Evolutionary conservation across 495 filamentous ascomycete species (phyloP), one percentile per base, ranked within the genome.

Genomic region (Penicillium pulvis): DNA sequence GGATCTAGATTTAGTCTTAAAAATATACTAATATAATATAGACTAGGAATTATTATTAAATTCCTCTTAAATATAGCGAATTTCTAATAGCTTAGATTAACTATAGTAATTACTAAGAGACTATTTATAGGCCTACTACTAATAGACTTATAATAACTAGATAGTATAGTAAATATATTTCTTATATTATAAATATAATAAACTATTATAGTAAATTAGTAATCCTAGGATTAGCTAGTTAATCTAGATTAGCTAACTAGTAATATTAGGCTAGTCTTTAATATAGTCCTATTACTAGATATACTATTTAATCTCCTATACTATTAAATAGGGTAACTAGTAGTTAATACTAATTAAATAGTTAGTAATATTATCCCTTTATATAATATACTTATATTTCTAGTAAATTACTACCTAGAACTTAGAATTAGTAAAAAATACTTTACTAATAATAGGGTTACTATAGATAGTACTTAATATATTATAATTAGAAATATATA

Each of bases 201-300:
- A 43, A 0, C 41, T 43, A 43, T 43, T 20, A 19, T 43, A 2
- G 6, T 43, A 43, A 17, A 43, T n/a, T 43, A 17, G 19, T 9
- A n/a, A 43, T 20, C 9, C 41, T 19, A 19, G 41, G 41, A 4
- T 20, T 43, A 19, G 19, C n/a, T n/a, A n/a, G 41, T 10, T 43
- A 5, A 43, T 43, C 41, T 43, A 4, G 16, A 5, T 43, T 12
- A 14, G 19, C 19, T 43, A 43, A 43, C 17, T 17, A 17, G 10
- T 43, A 43, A 43, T 43, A 43, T 19, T 43, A 43, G 41, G 41
- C 41, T 43, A 42, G 39, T 42, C 9, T 16, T 43, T 19, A 19
- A 43, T 43, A 43, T 43, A 43, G 6, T 43, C 41, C 41, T 43
- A 43, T 14, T 43, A 43, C 19, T 43, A 43, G 41, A 43, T 43